phyloP scores from a whole-genome alignment of 164 flowering plant genomes.

The Malania oleifera region DNA sequence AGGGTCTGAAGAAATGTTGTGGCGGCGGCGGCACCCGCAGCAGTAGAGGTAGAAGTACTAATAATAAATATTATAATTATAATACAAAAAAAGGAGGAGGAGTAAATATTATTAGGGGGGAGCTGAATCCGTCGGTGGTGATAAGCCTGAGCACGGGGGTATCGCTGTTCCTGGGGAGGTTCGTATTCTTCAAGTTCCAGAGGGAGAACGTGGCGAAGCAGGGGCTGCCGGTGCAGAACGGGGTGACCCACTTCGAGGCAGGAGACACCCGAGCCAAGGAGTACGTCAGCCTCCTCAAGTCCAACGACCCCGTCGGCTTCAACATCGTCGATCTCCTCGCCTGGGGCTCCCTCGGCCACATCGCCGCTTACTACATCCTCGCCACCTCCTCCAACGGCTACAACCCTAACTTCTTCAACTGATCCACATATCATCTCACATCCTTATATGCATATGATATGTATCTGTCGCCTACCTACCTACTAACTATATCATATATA shows the following conservation, averaged over 20 bases:
- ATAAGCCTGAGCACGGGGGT: conserved; percentile 96
- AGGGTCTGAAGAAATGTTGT: no score
- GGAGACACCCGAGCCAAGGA: conserved; percentile 91
- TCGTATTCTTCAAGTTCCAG: conserved; percentile 98
- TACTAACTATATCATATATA: no score
- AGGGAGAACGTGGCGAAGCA: conserved; percentile 95
- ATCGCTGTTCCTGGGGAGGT: conserved; percentile 90
- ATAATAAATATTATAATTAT: no score
- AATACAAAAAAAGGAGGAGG: no score
- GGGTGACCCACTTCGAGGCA: conserved; percentile 87
- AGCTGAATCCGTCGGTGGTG: conserved; percentile 66
- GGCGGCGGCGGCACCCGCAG: no score
- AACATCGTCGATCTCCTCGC: conserved; percentile 97
- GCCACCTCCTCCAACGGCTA: conserved; percentile 98
- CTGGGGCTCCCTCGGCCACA: conserved; percentile 98
- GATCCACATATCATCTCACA: no score
- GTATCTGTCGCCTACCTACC: no score
- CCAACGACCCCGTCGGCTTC: conserved; percentile 95
- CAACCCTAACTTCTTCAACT: conserved; percentile 78
- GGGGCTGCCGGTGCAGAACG: conserved; percentile 88
- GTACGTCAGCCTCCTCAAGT: conserved; percentile 84
- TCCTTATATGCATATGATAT: no score
- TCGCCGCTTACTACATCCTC: conserved; percentile 90
- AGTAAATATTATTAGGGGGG: conserved; percentile 35
- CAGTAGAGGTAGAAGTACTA: no score